These are phyloP conservation scores for Cladobotryum protrusum DNA, from an alignment of 2,329 filamentous ascomycete genomes.

Conservation along the genomic window DNA sequence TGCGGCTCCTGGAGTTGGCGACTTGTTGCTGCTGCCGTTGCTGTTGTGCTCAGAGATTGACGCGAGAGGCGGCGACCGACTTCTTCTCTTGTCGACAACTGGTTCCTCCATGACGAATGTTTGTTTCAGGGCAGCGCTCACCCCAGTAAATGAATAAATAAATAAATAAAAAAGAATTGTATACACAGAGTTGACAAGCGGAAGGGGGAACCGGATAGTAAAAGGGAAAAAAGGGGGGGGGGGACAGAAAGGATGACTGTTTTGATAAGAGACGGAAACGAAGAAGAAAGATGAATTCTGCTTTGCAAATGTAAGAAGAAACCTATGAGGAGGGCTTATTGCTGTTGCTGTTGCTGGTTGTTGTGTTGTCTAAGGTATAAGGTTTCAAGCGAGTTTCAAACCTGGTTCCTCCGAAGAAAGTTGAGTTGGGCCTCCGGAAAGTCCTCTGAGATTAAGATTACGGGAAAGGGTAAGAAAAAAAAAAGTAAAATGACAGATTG, in stretches of 20 bases:
- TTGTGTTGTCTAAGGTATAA: neutral
- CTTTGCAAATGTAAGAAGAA: too few relatives aligned
- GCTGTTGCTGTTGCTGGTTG: too few relatives aligned
- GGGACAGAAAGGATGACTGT: neutral
- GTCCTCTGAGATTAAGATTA: too few relatives aligned
- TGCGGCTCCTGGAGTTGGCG: neutral
- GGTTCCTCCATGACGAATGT: conserved; percentile 3
- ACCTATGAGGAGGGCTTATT: neutral
- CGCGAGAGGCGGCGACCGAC: conserved; percentile 5
- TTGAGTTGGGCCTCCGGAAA: too few relatives aligned
- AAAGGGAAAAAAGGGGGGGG: neutral
- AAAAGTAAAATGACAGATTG: too few relatives aligned
- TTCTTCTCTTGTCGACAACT: conserved; percentile 5
- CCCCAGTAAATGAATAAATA: neutral
- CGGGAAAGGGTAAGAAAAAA: neutral
- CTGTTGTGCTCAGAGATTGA: conserved; percentile 2
- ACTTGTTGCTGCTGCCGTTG: too few relatives aligned
- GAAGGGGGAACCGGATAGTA: neutral
- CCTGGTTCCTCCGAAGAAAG: too few relatives aligned
- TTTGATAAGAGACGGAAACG: neutral
- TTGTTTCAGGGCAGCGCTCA: neutral
- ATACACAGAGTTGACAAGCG: neutral
- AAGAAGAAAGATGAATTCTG: neutral
- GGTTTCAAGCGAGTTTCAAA: neutral
- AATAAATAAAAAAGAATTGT: neutral